Base-by-base conservation (phyloP, 73 alveolate genomes). In the Uronychia binucleata region DNA sequence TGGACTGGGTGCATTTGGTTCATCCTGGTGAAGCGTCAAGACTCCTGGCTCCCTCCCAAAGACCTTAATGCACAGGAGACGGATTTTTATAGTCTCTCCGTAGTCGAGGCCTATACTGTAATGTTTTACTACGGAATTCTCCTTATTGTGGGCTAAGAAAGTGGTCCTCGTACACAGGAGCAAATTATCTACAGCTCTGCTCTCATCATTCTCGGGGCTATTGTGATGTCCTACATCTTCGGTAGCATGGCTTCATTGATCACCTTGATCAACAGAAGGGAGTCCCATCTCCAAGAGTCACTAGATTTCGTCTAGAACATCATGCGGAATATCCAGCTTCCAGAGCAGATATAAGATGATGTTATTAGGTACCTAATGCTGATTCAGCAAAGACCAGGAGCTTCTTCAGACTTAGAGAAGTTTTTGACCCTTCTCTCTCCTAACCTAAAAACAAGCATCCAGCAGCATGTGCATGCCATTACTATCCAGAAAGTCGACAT, bases 1-100 rank as follows among this genome's bases (percentile, higher is more conserved):
- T 82, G 91, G 92, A 86, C 77, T 26, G 94, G 95, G 0, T 93
- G 97, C 76, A 57, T 86, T 30, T 90, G 96, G 96, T 93, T 75
- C 84, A 28, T 86, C 78, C 90, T 86, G 19, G 89, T 90, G 0
- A 81, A 83, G 30, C 88, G 33, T 25, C 1, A 60, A 34, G 90
- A 59, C 34, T 77, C 83, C 0, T 90, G 95, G 95, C 28, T 90
- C 13, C 96, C 96, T 0, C 89, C 93, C 0, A 81, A 80, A 75
- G 92, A 91, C 46, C 77, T 77, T 1, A 80, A 77, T 78, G 87
- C 83, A 11, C 88, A 80, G 28, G 33, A 58, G 28, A 77, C 91
- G 28, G 76, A 78, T 32, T 86, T 91, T 57, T 91, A 57, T 59
- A 32, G 28, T 0, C n/a, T 32, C 26, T 26, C 58, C 28, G 26